Evolutionary conservation across 768 basidiomycete genomes (phyloP), one percentile per base, ranked within the genome.

Genomic region (Russula sp.): DNA sequence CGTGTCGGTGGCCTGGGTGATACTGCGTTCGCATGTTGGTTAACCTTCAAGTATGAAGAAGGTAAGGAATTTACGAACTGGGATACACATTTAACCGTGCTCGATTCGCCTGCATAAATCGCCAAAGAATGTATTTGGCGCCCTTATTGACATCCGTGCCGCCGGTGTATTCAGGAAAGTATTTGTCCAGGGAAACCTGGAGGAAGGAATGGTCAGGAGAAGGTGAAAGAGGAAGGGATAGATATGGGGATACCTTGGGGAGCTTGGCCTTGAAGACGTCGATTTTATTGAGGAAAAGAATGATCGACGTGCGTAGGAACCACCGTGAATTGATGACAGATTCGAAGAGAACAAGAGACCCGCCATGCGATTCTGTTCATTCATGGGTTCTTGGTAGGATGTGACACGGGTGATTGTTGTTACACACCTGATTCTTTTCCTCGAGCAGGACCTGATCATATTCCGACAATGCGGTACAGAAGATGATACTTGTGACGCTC

Each of bases 91-190:
- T 92, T 69, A 95, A 75, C 57, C 87, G 75, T 59, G 90, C 90
- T 24, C 89, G 77, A 69, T 95, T 96, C 61, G 90, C 88, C 74
- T 96, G 92, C 81, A 94, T 94, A 70, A 96, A 98, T 71, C 90
- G 79, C 94, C 93, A 97, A 42, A 98, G 78, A 59, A 98, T 94
- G 68, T 92, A 96, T 70, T 94, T 94, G 0, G 94, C 92, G 2
- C 92, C 93, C 74, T 95, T 95, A 78, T 93, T 94, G 74, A 95
- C 90, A 71, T 95, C 91, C 4, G 86, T 75, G 5, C 92, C 92
- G 36, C 92, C 92, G 0, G 90, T 89, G 74, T 95, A 95, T 71
- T 94, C 93, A 5, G 91, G 85, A 74, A 94, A 94, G 73, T 88
- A 89, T 49, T 79, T 77, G 65, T 89, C 88, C n/a, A 92, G 75